Conservation (phyloP, 106 monocot species). For the Dendrobium huoshanense region DNA sequence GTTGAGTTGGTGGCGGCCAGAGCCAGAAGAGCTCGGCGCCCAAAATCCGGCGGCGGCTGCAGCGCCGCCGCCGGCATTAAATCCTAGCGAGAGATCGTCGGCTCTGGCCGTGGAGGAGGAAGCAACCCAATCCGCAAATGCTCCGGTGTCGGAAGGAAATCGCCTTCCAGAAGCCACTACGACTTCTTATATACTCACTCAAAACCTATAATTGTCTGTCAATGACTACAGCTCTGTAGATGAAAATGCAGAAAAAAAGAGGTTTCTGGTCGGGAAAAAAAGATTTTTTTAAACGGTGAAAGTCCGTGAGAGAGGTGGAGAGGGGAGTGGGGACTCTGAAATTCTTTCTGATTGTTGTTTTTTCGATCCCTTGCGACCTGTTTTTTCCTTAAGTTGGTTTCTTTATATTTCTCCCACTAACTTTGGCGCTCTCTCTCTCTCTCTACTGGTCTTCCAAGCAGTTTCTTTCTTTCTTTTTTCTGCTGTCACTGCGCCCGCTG, state of each 20-base stretch:
- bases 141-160: slow-evolving; percentile 52
- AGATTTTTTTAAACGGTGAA: neutral
- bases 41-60: slow-evolving; percentile 8
- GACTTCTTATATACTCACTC: neutral
- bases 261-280: neutral
- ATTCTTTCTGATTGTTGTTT: slow-evolving; percentile 31
- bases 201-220: slow-evolving; percentile 3
- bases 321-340: slow-evolving; percentile 19
- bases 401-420: slow-evolving; percentile 1
- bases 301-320: neutral
- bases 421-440: neutral
- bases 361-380: neutral
- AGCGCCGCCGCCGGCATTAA: slow-evolving; percentile 2
- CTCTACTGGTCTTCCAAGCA: neutral
- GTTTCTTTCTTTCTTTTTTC: neutral
- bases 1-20: slow-evolving; percentile 23
- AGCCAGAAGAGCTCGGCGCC: slow-evolving; percentile 6
- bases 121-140: slow-evolving; percentile 61
- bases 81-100: neutral
- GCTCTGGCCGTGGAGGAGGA: slow-evolving; percentile 24
- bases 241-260: neutral
- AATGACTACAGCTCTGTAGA: neutral
- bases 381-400: neutral
- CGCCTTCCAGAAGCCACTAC: slow-evolving; percentile 55
- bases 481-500: neutral